These are phyloP conservation scores for Hirschfeldia incana DNA, from an alignment of 345 rosid species.

Conservation along the genomic window DNA sequence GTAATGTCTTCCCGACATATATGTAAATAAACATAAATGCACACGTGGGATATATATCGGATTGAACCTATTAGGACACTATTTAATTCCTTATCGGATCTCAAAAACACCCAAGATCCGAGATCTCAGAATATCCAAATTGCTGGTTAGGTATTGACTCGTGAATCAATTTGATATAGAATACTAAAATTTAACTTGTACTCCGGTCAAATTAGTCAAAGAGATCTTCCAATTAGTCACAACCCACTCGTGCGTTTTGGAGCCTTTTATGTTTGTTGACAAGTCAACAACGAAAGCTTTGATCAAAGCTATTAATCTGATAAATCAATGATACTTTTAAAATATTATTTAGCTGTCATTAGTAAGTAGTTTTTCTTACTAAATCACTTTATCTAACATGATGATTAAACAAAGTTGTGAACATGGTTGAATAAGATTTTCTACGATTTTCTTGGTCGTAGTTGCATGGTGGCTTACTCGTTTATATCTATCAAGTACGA, in stretches of 20 bases:
- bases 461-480: conserved; percentile 6
- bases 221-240: conserved; percentile 20
- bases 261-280: conserved; percentile 24
- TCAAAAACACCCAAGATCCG: background rate
- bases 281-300: conserved; percentile 39
- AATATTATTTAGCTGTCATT: conserved; percentile 18
- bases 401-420: conserved; percentile 13
- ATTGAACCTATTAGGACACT: background rate
- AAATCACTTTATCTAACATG: conserved; percentile 8
- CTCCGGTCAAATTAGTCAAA: conserved; percentile 25
- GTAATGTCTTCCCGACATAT: background rate
- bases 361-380: conserved; percentile 13
- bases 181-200: conserved; percentile 16
- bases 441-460: conserved; percentile 14
- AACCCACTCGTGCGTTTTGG: conserved; percentile 42
- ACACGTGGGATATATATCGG: conserved; percentile 9
- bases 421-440: conserved; percentile 20
- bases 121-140: background rate
- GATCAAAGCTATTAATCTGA: conserved; percentile 14
- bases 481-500: conserved; percentile 8
- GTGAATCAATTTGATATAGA: background rate
- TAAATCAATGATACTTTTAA: conserved; percentile 14
- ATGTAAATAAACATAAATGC: conserved; percentile 3
- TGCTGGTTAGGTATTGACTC: conserved; percentile 31
- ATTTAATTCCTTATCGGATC: background rate